phyloP scores from a whole-genome alignment of 2,329 filamentous ascomycete genomes.

The Sporothrix brunneoviolacea region DNA sequence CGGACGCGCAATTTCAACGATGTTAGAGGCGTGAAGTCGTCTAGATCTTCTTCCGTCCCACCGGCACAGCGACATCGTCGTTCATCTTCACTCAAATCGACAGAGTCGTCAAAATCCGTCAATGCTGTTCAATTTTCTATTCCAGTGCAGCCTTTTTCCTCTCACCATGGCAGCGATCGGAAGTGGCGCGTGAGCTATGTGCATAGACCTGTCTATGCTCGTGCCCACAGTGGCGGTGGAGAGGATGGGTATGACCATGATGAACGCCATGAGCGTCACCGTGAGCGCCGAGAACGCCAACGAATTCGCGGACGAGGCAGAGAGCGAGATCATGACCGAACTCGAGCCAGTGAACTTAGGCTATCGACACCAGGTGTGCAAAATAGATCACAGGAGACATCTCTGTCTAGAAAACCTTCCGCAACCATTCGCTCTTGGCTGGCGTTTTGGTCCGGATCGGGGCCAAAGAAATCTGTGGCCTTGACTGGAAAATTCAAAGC shows the following conservation, averaged over 20 bases:
- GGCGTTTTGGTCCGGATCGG: not conserved
- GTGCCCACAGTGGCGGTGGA: not conserved
- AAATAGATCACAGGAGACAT: not conserved
- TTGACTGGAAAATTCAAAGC: not conserved
- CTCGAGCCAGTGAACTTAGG: not conserved
- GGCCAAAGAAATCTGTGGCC: not conserved
- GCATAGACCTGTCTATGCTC: no score
- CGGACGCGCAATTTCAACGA: not conserved
- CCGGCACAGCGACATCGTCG: not conserved
- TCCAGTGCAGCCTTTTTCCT: no score
- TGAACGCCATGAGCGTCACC: not conserved
- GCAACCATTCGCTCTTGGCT: not conserved
- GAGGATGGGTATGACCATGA: not conserved
- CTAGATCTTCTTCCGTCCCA: not conserved
- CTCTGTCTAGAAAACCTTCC: conserved; percentile 3
- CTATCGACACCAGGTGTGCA: not conserved
- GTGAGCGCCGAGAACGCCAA: conserved; percentile 10
- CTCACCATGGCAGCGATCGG: no score
- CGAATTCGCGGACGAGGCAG: not conserved
- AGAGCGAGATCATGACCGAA: not conserved
- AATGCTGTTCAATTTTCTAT: not conserved
- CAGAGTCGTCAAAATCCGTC: not conserved
- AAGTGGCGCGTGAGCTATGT: no score
- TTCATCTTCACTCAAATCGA: not conserved
- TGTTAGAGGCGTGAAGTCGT: not conserved